Base-by-base conservation (phyloP, 108 stramenopile species). In the Nitzschia inconspicua region DNA sequence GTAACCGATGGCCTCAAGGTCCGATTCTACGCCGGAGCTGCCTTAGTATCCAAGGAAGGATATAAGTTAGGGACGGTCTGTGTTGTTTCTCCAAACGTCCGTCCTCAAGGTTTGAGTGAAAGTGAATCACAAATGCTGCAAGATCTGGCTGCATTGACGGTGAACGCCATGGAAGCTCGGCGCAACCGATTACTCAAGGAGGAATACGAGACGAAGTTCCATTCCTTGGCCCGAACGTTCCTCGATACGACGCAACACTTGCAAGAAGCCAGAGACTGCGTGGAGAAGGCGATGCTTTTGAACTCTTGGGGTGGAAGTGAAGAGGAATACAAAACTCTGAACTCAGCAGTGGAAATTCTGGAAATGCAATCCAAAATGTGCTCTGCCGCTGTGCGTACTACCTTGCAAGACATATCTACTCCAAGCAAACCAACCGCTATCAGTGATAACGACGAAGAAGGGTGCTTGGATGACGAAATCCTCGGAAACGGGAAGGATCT, bases 11-110 rank as follows among this genome's bases (percentile, higher is more conserved):
- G 58, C 8, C 84, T 85, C 18, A 39, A 79, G 48, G 61, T 93
- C 20, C 76, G 91, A 51, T 89, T 93, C 55, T 93, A 88, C 56
- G 91, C 85, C 14, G 86, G 83, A 13, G 81, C 72, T n/a, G 77
- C 86, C 14, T 67, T 93, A 26, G 26, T 63, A 34, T 60, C 28
- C 25, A 53, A 53, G 0, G 82, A 84, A 60, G 84, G 83, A 16
- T 65, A 73, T 39, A 73, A 75, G 28, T 35, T 91, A 0, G 93
- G 93, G 2, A 85, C 93, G 11, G 66, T 90, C 20, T 90, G 93
- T 62, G 58, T 90, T 13, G 74, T 90, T 40, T 87, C 86, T 68
- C 56, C 73, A 34, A 66, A 81, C 37, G 73, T 81, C 4, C 59
- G 78, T n/a, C 76, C 75, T 1, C 29, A 72, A 10, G 80, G 80